Evolutionary conservation across 768 basidiomycete genomes (phyloP).

Genomic region (Trametes elegans): DNA sequence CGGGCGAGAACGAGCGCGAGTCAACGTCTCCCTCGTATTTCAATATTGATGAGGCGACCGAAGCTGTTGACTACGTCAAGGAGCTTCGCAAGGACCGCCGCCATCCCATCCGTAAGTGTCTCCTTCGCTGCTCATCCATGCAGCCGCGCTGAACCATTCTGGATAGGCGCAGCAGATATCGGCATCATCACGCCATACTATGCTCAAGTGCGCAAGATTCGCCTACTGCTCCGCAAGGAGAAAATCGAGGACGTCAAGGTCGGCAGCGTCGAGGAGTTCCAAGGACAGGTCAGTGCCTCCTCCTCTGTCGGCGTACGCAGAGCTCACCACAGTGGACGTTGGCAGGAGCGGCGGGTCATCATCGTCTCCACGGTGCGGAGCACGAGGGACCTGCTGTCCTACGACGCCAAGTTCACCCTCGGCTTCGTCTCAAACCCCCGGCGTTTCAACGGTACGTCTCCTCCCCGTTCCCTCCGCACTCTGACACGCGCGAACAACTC

Average conservation of each 20-base stretch:
- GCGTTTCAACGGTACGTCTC: constrained; percentile 46
- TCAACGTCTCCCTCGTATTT: constrained; percentile 39
- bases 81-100: constrained; percentile 26
- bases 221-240: constrained; percentile 22
- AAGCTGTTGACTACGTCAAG: constrained; percentile 34
- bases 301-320: not conserved
- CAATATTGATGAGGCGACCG: constrained; percentile 37
- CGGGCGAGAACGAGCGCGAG: constrained; percentile 35
- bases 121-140: not conserved
- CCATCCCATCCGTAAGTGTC: constrained; percentile 28
- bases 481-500: too few relatives aligned
- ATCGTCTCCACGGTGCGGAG: constrained; percentile 40
- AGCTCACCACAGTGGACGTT: not conserved
- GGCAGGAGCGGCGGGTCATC: constrained; percentile 37
- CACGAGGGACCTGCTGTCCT: constrained; percentile 26
- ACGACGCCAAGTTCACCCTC: constrained; percentile 29
- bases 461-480: not conserved
- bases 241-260: constrained; percentile 29
- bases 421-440: constrained; percentile 35
- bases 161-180: constrained; percentile 31
- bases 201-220: constrained; percentile 36
- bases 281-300: constrained; percentile 35
- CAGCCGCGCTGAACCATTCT: not conserved
- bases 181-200: constrained; percentile 41
- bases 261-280: constrained; percentile 41